Conservation (phyloP, 2,329 filamentous ascomycete genomes). For the Fusarium duplospermum region DNA sequence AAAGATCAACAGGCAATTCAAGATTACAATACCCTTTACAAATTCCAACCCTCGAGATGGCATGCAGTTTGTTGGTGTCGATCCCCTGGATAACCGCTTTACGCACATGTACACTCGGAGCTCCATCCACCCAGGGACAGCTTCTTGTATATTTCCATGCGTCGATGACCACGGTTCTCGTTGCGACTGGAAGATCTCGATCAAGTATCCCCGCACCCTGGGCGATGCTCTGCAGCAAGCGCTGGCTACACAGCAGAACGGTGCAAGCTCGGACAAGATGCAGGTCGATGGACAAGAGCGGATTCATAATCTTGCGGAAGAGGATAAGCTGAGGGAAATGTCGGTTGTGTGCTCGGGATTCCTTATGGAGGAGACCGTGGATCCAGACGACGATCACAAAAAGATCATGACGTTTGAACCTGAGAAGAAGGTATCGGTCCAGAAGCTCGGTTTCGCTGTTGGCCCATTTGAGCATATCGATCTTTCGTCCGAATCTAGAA, state of each 20-base stretch:
- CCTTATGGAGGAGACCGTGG: slow-evolving; percentile 82
- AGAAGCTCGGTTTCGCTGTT: slow-evolving; percentile 92
- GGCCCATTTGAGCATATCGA: slow-evolving; percentile 96
- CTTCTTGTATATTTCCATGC: slow-evolving; percentile 92
- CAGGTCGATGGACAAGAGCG: slow-evolving; percentile 56
- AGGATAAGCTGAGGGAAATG: slow-evolving; percentile 90
- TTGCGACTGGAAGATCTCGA: slow-evolving; percentile 88
- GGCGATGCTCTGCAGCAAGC: slow-evolving; percentile 76
- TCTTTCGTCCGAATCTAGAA: slow-evolving; percentile 84
- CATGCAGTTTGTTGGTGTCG: slow-evolving; percentile 89
- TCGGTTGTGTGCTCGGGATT: slow-evolving; percentile 92
- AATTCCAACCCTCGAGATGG: slow-evolving; percentile 84
- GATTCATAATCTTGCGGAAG: slow-evolving; percentile 67
- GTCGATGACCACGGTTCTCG: slow-evolving; percentile 86
- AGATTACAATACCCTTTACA: slow-evolving; percentile 78
- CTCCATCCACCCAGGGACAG: slow-evolving; percentile 79
- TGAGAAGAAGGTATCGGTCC: slow-evolving; percentile 79
- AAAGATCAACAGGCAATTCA: slow-evolving; percentile 58
- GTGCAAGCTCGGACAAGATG: slow-evolving; percentile 51
- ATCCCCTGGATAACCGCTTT: slow-evolving; percentile 82
- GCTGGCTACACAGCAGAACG: slow-evolving; percentile 55
- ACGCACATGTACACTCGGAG: slow-evolving; percentile 93
- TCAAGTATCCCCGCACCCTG: slow-evolving; percentile 87
- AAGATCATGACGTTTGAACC: slow-evolving; percentile 91
- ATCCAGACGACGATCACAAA: slow-evolving; percentile 80